These are phyloP conservation scores for Eragrostis curvula DNA, from an alignment of 176 grass and related monocot species.

Conservation along the genomic window DNA sequence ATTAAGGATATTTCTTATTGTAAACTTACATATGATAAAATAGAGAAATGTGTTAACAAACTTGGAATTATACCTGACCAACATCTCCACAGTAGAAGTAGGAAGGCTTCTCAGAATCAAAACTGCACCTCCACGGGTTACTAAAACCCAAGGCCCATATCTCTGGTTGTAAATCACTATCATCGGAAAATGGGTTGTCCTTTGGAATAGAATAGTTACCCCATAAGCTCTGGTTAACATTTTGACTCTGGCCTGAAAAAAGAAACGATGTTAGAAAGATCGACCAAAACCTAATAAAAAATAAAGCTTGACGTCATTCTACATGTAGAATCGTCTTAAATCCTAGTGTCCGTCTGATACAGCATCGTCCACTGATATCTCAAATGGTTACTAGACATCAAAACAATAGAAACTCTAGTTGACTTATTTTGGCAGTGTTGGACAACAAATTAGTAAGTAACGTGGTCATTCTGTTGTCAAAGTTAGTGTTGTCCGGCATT, in stretches of 20 bases:
- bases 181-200: slow-evolving; percentile 64
- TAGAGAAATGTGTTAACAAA: not conserved
- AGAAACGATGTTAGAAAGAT: slow-evolving; percentile 11
- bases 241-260: slow-evolving; percentile 61
- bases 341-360: not conserved
- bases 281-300: not conserved
- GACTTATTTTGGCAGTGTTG: not conserved
- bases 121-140: slow-evolving; percentile 84
- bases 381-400: not conserved
- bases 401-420: not conserved
- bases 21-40: not conserved
- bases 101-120: slow-evolving; percentile 64
- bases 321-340: not conserved
- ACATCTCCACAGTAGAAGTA: slow-evolving; percentile 87
- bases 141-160: slow-evolving; percentile 74
- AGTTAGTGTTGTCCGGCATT: not conserved
- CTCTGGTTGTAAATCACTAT: slow-evolving; percentile 53
- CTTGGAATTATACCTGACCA: slow-evolving; percentile 55
- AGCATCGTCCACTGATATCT: not conserved
- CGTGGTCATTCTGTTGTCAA: not conserved
- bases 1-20: not conserved
- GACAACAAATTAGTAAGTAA: not conserved
- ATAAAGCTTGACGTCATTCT: not conserved
- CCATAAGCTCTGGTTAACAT: slow-evolving; percentile 58
- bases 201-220: slow-evolving; percentile 77